Conservation (phyloP, 1,284 basidiomycete genomes). For the Bjerkandera adusta region DNA sequence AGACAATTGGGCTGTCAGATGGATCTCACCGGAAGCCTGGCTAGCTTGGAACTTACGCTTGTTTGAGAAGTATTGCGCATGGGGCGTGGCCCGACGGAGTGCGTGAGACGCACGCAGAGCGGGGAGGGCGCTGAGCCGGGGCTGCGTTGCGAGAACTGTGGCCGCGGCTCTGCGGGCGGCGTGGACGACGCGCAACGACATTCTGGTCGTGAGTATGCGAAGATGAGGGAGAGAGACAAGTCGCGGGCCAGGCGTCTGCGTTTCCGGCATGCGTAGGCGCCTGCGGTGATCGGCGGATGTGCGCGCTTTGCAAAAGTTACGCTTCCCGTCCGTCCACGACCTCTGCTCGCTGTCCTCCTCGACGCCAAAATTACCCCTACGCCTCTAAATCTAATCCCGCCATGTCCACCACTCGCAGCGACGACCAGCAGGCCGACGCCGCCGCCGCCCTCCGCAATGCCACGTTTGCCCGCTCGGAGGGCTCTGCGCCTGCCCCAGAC, state of each 20-base stretch:
- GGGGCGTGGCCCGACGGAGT: conserved; percentile 2
- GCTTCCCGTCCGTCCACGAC: conserved; percentile 1
- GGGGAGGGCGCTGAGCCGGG: conserved; percentile 5
- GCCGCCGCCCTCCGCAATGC: conserved; percentile 53
- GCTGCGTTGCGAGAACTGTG: not conserved
- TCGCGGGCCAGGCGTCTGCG: conserved; percentile 12
- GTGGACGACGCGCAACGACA: not conserved
- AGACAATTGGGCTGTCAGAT: conserved; percentile 21
- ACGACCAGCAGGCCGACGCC: conserved; percentile 31
- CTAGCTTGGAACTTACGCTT: conserved; percentile 17
- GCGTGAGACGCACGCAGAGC: conserved; percentile 1
- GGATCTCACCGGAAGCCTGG: conserved; percentile 7
- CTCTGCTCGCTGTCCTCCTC: conserved; percentile 11
- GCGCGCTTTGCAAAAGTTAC: conserved; percentile 12
- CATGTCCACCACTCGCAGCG: too few relatives aligned
- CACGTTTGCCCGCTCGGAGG: conserved; percentile 46
- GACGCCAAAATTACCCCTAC: conserved; percentile 12
- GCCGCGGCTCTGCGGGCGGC: conserved; percentile 3
- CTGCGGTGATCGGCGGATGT: not conserved
- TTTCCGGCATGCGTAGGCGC: conserved; percentile 3
- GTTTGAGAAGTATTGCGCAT: conserved; percentile 2
- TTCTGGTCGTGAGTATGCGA: not conserved
- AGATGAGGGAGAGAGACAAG: not conserved
- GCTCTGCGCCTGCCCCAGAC: conserved; percentile 36
- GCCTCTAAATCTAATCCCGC: conserved; percentile 8